Percentiles rank a stretch among this genome's conserved stretches.
phyloP scores from a whole-genome alignment of 2,329 filamentous ascomycete species.

The Scytalidium lignicola region DNA sequence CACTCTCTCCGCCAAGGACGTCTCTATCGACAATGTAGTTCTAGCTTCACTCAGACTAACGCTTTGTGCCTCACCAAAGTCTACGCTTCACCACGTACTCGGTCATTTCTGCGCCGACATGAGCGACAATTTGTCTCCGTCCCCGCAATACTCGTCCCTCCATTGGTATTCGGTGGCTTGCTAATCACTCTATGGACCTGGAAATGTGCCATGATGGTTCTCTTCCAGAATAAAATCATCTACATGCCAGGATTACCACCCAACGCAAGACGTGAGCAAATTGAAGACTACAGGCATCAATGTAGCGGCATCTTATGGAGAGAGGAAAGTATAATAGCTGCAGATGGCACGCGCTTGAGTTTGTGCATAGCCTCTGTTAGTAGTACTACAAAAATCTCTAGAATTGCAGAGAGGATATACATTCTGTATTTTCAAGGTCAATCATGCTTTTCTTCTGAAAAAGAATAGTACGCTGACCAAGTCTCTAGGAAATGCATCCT shows the following conservation, averaged over 20 bases:
- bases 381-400: neutral
- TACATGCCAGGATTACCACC: slow-evolving; percentile 75
- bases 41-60: too few relatives aligned
- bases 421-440: slow-evolving; percentile 53
- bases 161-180: slow-evolving; percentile 60
- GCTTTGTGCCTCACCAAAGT: too few relatives aligned
- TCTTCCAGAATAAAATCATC: slow-evolving; percentile 77
- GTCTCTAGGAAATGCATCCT: slow-evolving; percentile 52
- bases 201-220: slow-evolving; percentile 68
- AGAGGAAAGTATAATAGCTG: slow-evolving; percentile 54
- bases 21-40: too few relatives aligned
- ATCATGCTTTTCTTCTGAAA: slow-evolving; percentile 14
- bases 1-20: too few relatives aligned
- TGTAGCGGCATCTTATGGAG: slow-evolving; percentile 62
- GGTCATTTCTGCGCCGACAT: slow-evolving; percentile 1
- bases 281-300: slow-evolving; percentile 55
- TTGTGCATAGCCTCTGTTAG: slow-evolving; percentile 42
- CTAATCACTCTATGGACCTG: slow-evolving; percentile 59
- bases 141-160: slow-evolving; percentile 35
- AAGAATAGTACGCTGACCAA: slow-evolving; percentile 15
- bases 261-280: slow-evolving; percentile 61
- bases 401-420: slow-evolving; percentile 28
- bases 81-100: too few relatives aligned
- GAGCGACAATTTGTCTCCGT: slow-evolving; percentile 13
- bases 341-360: slow-evolving; percentile 62